Percentiles rank a stretch among this genome's conserved stretches.
phyloP scores from a whole-genome alignment of 2,329 filamentous ascomycete species.

The Penicillium sp. region DNA sequence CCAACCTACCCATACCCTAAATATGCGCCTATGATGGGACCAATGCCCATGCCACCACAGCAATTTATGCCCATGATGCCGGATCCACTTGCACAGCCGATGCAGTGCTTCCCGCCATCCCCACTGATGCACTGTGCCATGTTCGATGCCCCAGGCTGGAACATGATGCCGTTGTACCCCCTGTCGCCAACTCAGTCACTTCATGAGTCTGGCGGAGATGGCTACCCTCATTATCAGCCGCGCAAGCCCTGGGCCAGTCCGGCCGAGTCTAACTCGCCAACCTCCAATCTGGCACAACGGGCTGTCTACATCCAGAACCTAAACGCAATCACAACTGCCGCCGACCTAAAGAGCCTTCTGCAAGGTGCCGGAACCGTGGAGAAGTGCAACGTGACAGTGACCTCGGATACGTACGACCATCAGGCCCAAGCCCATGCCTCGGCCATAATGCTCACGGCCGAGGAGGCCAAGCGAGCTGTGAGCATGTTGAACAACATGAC shows the following conservation, averaged over 20 bases:
- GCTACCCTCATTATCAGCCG: constrained; percentile 8
- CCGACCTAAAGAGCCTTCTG: constrained; percentile 31
- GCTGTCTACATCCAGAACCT: constrained; percentile 32
- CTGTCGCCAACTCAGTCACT: constrained; percentile 24
- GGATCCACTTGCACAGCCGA: constrained; percentile 22
- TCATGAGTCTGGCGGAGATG: constrained; percentile 7
- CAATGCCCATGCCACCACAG: constrained; percentile 23
- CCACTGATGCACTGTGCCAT: constrained; percentile 28
- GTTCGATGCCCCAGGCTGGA: constrained; percentile 28
- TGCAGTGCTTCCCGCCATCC: constrained; percentile 29
- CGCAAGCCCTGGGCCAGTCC: constrained; percentile 8
- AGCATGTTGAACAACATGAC: constrained; percentile 33
- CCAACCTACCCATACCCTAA: constrained; percentile 28
- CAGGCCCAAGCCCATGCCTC: constrained; percentile 27
- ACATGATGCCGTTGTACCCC: constrained; percentile 31
- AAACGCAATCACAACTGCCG: constrained; percentile 26
- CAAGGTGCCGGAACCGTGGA: constrained; percentile 31
- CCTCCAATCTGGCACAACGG: constrained; percentile 15
- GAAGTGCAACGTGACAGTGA: constrained; percentile 32
- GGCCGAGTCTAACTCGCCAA: constrained; percentile 9
- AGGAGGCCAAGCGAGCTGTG: constrained; percentile 38
- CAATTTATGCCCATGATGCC: constrained; percentile 30
- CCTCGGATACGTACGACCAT: constrained; percentile 21
- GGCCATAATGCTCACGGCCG: constrained; percentile 31
- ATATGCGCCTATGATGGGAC: constrained; percentile 25